Conservation (phyloP, 371 early-diverging fungal genomes). For the Actinomortierella ambigua region DNA sequence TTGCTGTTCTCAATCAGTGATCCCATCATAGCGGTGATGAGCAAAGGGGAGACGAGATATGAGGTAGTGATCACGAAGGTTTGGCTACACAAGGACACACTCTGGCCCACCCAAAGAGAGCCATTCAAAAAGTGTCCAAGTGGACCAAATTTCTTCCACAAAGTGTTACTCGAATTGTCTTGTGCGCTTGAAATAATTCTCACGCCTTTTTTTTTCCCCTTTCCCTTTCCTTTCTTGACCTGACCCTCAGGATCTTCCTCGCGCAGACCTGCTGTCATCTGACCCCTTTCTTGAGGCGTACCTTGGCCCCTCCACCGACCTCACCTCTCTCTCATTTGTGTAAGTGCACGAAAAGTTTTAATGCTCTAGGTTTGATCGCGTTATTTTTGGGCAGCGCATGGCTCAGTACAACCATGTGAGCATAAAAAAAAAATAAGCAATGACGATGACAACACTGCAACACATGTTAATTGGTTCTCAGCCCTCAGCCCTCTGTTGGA, state of each 20-base stretch:
- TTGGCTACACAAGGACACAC: too few relatives aligned
- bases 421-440: not conserved
- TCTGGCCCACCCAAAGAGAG: too few relatives aligned
- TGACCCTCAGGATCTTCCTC: conserved; percentile 19
- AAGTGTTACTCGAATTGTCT: not conserved
- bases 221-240: not conserved
- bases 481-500: too few relatives aligned
- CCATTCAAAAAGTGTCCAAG: too few relatives aligned
- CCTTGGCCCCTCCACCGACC: conserved; percentile 21
- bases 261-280: conserved; percentile 30
- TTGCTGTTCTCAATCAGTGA: too few relatives aligned
- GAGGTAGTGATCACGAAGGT: too few relatives aligned
- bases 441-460: too few relatives aligned
- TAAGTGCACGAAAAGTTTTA: conserved; percentile 8
- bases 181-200: not conserved
- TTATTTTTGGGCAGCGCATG: not conserved
- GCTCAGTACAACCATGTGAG: not conserved
- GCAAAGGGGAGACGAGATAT: too few relatives aligned
- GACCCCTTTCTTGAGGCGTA: conserved; percentile 41
- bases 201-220: not conserved
- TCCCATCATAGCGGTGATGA: too few relatives aligned
- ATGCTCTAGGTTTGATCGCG: not conserved
- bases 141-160: too few relatives aligned
- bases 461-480: too few relatives aligned
- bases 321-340: conserved; percentile 18